These are phyloP conservation scores for Tetradesmus lagerheimii DNA, from an alignment of 139 green algal species.

Conservation along the genomic window DNA sequence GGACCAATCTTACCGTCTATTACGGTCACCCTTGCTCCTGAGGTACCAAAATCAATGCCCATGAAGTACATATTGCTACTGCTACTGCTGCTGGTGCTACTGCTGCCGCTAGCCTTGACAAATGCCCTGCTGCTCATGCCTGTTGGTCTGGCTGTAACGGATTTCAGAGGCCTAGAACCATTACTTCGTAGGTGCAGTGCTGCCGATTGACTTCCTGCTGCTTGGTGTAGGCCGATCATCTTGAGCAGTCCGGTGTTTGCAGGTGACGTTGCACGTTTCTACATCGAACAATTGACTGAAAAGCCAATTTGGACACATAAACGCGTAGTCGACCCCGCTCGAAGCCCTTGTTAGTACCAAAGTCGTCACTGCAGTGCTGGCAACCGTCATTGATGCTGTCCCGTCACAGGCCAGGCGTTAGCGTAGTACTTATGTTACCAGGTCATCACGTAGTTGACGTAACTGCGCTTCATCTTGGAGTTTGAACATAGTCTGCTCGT, in stretches of 20 bases:
- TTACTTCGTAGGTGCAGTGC: no score
- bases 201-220: neutral
- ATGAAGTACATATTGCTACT: conserved; percentile 58
- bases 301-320: no score
- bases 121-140: neutral
- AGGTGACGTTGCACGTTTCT: neutral
- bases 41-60: conserved; percentile 94
- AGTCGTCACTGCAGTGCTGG: neutral
- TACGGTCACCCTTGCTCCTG: conserved; percentile 78
- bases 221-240: neutral
- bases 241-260: neutral
- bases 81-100: neutral
- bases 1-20: conserved; percentile 79
- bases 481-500: neutral
- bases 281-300: neutral
- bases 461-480: no score
- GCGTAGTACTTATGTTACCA: no score
- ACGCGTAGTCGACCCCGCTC: no score
- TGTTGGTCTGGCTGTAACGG: neutral
- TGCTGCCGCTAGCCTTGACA: neutral
- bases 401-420: no score
- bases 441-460: no score
- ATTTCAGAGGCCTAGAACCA: no score
- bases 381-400: no score
- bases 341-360: neutral